A percentile compares a stretch with the other conserved stretches of the same genome.
phyloP scores from a whole-genome alignment of 768 basidiomycete species.

The Rickenella mellea region DNA sequence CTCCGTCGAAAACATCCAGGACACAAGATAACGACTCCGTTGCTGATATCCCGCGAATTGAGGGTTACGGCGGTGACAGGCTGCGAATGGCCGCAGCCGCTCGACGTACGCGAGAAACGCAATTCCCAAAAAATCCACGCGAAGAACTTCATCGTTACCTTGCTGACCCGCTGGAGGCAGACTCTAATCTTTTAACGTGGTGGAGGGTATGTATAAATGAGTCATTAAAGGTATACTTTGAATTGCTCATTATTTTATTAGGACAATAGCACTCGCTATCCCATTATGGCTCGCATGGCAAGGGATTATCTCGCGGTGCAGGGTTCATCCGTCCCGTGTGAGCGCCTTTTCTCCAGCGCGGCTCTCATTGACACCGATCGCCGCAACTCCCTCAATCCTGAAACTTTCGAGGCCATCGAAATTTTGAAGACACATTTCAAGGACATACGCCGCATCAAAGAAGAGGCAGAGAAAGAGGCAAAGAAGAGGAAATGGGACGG shows the following conservation, averaged over 20 bases:
- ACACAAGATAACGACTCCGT: no score
- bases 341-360: slow-evolving; percentile 11
- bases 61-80: background rate
- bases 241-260: background rate
- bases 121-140: background rate
- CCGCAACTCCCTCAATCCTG: slow-evolving; percentile 2
- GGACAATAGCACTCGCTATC: slow-evolving; percentile 2
- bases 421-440: slow-evolving; percentile 4
- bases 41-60: no score
- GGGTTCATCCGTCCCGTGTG: slow-evolving; percentile 10
- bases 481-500: no score
- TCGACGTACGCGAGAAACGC: background rate
- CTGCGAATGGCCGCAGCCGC: background rate
- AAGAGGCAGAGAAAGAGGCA: background rate
- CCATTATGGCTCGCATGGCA: slow-evolving; percentile 6
- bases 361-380: slow-evolving; percentile 6
- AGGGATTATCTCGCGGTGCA: slow-evolving; percentile 9
- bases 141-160: background rate
- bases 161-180: background rate
- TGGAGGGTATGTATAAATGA: background rate
- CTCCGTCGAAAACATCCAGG: background rate
- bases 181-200: background rate
- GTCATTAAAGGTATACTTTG: background rate
- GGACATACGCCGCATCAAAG: background rate
- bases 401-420: slow-evolving; percentile 7